phyloP scores from a whole-genome alignment of 139 green algal species.

The Zygnema cylindricum region DNA sequence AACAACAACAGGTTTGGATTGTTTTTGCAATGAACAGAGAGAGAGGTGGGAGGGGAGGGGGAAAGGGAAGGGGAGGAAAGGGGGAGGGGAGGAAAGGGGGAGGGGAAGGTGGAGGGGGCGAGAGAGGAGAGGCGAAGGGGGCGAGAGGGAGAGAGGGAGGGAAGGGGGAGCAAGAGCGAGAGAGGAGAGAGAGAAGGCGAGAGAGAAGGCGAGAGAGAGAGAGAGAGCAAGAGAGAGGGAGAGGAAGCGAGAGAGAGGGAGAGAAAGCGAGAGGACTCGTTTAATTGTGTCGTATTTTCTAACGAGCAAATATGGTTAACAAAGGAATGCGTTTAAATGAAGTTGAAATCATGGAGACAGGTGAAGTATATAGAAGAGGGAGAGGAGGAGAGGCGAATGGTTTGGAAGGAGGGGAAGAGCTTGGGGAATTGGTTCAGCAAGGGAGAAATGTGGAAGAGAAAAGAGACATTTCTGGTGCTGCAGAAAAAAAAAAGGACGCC shows the following conservation, averaged over 20 bases:
- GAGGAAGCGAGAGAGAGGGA: neutral
- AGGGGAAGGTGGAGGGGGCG: neutral
- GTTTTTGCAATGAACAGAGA: neutral
- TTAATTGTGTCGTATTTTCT: too few relatives aligned
- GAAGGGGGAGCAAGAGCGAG: neutral
- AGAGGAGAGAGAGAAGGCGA: neutral
- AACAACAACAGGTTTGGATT: neutral
- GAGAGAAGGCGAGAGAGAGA: neutral
- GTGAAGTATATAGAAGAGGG: too few relatives aligned
- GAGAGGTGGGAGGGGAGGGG: neutral
- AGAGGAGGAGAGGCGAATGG: too few relatives aligned
- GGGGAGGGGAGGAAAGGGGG: neutral
- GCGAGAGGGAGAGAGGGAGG: neutral
- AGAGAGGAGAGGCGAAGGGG: neutral
- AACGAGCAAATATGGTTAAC: too few relatives aligned
- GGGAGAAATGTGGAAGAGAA: too few relatives aligned
- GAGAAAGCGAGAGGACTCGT: neutral
- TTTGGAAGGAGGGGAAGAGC: too few relatives aligned
- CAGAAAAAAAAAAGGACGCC: too few relatives aligned
- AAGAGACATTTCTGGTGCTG: too few relatives aligned
- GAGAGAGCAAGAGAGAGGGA: neutral
- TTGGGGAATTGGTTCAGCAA: too few relatives aligned
- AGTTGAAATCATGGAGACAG: too few relatives aligned
- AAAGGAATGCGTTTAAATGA: too few relatives aligned
- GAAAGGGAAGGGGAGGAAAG: neutral